These are phyloP conservation scores for Paraconiothyrium brasiliense DNA, from an alignment of 2,329 filamentous ascomycete genomes.

Conservation along the genomic window DNA sequence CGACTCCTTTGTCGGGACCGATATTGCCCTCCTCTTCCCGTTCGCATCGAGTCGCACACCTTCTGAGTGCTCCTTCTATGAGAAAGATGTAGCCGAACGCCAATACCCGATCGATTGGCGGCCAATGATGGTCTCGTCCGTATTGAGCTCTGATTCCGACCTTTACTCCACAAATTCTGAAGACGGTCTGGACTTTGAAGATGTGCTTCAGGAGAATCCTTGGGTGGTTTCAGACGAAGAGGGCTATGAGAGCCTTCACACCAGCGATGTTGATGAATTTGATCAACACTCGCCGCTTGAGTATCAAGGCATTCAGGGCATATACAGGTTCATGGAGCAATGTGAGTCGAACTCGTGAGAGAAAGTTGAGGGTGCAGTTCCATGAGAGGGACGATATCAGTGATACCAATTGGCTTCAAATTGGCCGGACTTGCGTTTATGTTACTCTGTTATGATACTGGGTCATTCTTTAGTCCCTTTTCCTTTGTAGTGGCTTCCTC, in stretches of 20 bases:
- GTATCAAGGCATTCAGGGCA: constrained; percentile 71
- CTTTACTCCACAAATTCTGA: constrained; percentile 53
- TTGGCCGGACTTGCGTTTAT: constrained; percentile 27
- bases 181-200: constrained; percentile 51
- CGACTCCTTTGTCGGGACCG: constrained; percentile 70
- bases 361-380: constrained; percentile 14
- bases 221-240: constrained; percentile 62
- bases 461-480: constrained; percentile 23
- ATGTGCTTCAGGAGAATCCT: constrained; percentile 58
- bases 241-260: constrained; percentile 66
- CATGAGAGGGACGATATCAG: not conserved
- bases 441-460: not conserved
- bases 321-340: constrained; percentile 72
- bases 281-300: constrained; percentile 58
- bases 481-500: constrained; percentile 29
- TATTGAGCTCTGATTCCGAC: constrained; percentile 41
- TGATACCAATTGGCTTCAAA: constrained; percentile 43
- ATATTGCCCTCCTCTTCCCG: constrained; percentile 83
- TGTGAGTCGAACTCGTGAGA: constrained; percentile 59
- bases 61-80: constrained; percentile 58
- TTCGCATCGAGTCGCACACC: constrained; percentile 74
- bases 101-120: constrained; percentile 62
- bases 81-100: constrained; percentile 49
- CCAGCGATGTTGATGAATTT: constrained; percentile 59
- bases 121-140: constrained; percentile 63